Evolutionary conservation across 768 basidiomycete species (phyloP).

Genomic region (Agaricus blazei): DNA sequence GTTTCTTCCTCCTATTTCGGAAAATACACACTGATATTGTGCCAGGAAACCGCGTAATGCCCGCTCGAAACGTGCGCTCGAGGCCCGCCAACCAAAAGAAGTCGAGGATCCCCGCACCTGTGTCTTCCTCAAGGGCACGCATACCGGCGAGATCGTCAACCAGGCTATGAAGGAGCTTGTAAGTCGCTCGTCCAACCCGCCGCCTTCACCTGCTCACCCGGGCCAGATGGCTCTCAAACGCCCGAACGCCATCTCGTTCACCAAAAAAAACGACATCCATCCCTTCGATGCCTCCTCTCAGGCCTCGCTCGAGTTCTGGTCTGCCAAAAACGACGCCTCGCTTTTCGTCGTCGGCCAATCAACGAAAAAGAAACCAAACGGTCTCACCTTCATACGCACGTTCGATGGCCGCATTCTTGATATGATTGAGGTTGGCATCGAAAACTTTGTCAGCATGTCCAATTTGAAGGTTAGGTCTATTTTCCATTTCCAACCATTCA

Average conservation of each 20-base stretch:
- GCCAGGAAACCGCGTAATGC: slow-evolving; percentile 89
- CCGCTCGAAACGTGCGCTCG: slow-evolving; percentile 84
- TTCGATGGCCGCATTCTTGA: slow-evolving; percentile 85
- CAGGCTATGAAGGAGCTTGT: slow-evolving; percentile 88
- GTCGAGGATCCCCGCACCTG: slow-evolving; percentile 84
- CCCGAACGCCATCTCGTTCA: slow-evolving; percentile 87
- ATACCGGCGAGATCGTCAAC: slow-evolving; percentile 77
- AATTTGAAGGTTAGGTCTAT: slow-evolving; percentile 69
- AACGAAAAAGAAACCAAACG: slow-evolving; percentile 91
- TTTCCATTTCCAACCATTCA: not conserved
- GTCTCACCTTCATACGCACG: slow-evolving; percentile 80
- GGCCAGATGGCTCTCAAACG: slow-evolving; percentile 91
- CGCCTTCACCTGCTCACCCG: not conserved
- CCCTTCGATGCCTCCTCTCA: slow-evolving; percentile 73
- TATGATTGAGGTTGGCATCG: slow-evolving; percentile 93
- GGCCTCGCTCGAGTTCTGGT: slow-evolving; percentile 85
- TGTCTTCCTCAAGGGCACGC: slow-evolving; percentile 86
- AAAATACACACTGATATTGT: not conserved
- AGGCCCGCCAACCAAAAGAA: slow-evolving; percentile 84
- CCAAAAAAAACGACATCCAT: slow-evolving; percentile 85
- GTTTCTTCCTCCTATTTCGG: not conserved
- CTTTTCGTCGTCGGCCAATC: slow-evolving; percentile 88
- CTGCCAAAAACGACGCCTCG: slow-evolving; percentile 88
- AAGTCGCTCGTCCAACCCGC: slow-evolving; percentile 21
- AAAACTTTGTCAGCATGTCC: slow-evolving; percentile 71